phyloP scores from a whole-genome alignment of 495 filamentous ascomycete species.

The Penicillium crystallinum region DNA sequence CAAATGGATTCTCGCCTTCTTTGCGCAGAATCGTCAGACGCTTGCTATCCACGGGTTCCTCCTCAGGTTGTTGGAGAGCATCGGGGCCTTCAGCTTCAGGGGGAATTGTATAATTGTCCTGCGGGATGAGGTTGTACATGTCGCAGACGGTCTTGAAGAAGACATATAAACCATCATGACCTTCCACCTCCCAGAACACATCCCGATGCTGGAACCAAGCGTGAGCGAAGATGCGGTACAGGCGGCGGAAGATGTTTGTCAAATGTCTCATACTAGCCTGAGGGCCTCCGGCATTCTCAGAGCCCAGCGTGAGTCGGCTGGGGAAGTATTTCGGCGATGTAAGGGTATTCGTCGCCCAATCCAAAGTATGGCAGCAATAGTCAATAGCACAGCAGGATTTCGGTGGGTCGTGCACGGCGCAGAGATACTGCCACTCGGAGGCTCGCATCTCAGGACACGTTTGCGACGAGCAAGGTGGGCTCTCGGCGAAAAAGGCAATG shows the following conservation, averaged over 20 bases:
- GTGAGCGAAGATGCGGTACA: constrained; percentile 96
- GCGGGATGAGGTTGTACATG: constrained; percentile 76
- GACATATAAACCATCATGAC: constrained; percentile 78
- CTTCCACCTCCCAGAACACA: constrained; percentile 96
- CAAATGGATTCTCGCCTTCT: constrained; percentile 26
- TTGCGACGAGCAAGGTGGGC: constrained; percentile 73
- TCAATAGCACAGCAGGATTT: constrained; percentile 97
- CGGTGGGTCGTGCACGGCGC: constrained; percentile 91
- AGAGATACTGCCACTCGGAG: constrained; percentile 97
- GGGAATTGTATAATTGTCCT: constrained; percentile 93
- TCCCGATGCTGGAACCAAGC: constrained; percentile 96
- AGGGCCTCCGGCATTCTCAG: constrained; percentile 55
- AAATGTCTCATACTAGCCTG: constrained; percentile 70
- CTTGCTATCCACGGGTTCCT: constrained; percentile 32
- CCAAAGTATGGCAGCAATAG: constrained; percentile 96
- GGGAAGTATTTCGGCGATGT: constrained; percentile 90
- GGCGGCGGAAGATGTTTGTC: constrained; percentile 85
- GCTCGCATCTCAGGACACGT: constrained; percentile 99
- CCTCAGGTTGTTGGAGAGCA: constrained; percentile 35
- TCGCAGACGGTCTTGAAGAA: constrained; percentile 98
- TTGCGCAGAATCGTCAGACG: constrained; percentile 44
- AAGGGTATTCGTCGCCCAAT: constrained; percentile 90
- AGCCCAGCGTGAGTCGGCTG: constrained; percentile 69
- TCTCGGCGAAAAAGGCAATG: constrained; percentile 85
- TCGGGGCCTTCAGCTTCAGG: constrained; percentile 81